Evolutionary conservation across 169 alveolate genomes (phyloP).

Genomic region (Amoebophrya sp.): DNA sequence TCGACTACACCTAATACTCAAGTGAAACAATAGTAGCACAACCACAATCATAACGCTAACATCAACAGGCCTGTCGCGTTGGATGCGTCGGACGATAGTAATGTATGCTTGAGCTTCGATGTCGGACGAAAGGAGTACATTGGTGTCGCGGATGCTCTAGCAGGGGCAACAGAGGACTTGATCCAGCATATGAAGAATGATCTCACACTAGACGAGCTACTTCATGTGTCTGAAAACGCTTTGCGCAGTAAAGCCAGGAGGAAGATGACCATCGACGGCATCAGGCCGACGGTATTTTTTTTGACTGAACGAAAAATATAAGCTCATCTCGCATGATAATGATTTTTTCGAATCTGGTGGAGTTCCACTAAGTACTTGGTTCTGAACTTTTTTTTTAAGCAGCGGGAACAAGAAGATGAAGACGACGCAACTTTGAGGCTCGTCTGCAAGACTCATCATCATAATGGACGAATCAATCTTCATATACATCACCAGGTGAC

Average conservation of each 20-base stretch:
- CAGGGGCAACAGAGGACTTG: neutral
- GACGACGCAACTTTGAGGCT: neutral
- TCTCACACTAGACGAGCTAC: neutral
- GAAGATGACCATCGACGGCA: conserved; percentile 17
- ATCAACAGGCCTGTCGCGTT: neutral
- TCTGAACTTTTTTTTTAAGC: neutral
- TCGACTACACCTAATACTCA: too few relatives aligned
- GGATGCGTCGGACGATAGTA: neutral
- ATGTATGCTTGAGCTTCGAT: neutral
- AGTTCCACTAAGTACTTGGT: too few relatives aligned
- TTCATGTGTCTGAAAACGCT: neutral
- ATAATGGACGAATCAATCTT: neutral
- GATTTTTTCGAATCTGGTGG: too few relatives aligned
- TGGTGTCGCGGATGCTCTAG: neutral
- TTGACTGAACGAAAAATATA: too few relatives aligned
- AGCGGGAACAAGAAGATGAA: neutral
- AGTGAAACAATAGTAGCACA: too few relatives aligned
- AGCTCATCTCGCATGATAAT: too few relatives aligned
- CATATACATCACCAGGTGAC: neutral
- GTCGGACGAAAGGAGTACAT: neutral
- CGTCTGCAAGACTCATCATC: neutral
- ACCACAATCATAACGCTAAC: too few relatives aligned
- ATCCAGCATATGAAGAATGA: neutral
- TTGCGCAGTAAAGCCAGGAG: neutral
- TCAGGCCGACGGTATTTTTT: neutral